phyloP scores from a whole-genome alignment of 164 flowering plant genomes.

The Pachysandra terminalis region DNA sequence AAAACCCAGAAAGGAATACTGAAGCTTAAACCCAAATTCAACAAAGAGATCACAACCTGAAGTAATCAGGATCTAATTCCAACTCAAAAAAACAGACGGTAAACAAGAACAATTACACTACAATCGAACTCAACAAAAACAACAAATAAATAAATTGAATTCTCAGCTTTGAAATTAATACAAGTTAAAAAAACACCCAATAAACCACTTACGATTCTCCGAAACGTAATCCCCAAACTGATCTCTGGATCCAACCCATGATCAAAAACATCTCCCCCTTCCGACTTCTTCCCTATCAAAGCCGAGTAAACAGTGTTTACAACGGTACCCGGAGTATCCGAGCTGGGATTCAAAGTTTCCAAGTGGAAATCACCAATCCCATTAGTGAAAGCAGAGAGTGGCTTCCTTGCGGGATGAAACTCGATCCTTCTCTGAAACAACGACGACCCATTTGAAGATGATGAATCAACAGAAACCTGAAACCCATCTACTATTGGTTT shows the following conservation, averaged over 20 bases:
- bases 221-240: conserved; percentile 47
- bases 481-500: conserved; percentile 11
- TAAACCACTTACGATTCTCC: conserved; percentile 64
- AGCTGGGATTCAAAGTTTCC: conserved; percentile 63
- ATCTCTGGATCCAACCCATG: conserved; percentile 69
- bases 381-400: conserved; percentile 26
- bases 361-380: conserved; percentile 43
- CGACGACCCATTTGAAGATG: conserved; percentile 17
- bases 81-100: too few species aligned
- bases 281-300: conserved; percentile 28
- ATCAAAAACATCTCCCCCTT: conserved; percentile 29
- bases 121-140: too few species aligned
- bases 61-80: too few species aligned
- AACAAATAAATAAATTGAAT: too few species aligned
- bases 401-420: conserved; percentile 56
- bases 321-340: conserved; percentile 11
- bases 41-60: too few species aligned
- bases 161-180: background rate
- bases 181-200: too few species aligned
- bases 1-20: background rate
- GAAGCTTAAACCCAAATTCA: background rate
- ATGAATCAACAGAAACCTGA: conserved; percentile 2
- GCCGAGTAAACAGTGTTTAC: conserved; percentile 1
- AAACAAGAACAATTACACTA: too few species aligned
- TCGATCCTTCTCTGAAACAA: conserved; percentile 44